Percentiles rank a stretch among this genome's conserved stretches.
Evolutionary conservation across 139 green algal genomes (phyloP).

Genomic region (Asterochloris sp.): DNA sequence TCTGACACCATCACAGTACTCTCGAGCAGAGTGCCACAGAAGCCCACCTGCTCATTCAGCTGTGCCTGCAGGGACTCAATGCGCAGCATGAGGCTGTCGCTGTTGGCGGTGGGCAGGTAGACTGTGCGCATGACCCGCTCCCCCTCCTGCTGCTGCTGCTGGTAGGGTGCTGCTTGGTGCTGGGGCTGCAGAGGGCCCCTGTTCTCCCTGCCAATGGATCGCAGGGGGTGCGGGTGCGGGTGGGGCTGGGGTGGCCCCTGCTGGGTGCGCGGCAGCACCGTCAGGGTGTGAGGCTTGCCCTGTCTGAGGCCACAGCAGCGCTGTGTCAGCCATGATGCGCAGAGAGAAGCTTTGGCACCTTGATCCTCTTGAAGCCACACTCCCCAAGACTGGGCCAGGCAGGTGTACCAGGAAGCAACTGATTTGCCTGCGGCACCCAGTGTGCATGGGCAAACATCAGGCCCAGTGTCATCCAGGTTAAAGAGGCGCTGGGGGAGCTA

Average conservation of each 20-base stretch:
- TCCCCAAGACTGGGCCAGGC: too few relatives aligned
- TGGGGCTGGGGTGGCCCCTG: background rate
- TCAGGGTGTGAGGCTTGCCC: slow-evolving; percentile 12
- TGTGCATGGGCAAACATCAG: too few relatives aligned
- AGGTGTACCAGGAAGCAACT: too few relatives aligned
- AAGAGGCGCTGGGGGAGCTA: too few relatives aligned
- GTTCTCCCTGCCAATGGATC: background rate
- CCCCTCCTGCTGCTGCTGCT: background rate
- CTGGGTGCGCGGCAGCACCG: slow-evolving; percentile 14
- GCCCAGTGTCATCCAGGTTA: too few relatives aligned
- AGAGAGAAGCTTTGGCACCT: too few relatives aligned
- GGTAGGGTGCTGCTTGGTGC: background rate
- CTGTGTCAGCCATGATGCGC: too few relatives aligned
- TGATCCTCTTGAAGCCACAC: too few relatives aligned
- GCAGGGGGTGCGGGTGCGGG: background rate
- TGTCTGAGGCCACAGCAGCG: background rate
- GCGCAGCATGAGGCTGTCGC: slow-evolving; percentile 71
- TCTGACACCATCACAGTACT: too few relatives aligned
- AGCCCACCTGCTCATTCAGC: slow-evolving; percentile 68
- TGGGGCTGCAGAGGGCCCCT: slow-evolving; percentile 3
- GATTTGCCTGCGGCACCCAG: too few relatives aligned
- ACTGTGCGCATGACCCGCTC: slow-evolving; percentile 57
- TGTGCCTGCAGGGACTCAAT: slow-evolving; percentile 79
- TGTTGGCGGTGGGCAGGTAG: slow-evolving; percentile 56
- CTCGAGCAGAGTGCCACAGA: background rate